Percentiles rank a stretch among this genome's conserved stretches.
Evolutionary conservation across 768 basidiomycete species (phyloP).

Genomic region (Hericium erinaceus): DNA sequence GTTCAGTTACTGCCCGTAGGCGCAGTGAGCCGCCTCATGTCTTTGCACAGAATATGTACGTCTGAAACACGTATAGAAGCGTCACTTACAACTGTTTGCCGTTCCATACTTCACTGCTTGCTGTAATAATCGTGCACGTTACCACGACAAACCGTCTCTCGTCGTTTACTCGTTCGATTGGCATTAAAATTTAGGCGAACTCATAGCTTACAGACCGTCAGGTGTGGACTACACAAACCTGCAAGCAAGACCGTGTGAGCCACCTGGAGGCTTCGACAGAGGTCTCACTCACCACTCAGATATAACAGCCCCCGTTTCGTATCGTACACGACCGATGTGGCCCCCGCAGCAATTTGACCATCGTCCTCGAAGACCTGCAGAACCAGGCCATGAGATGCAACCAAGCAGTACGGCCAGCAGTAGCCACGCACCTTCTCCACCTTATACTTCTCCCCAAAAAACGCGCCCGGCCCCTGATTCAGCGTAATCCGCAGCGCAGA

Average conservation of each 20-base stretch:
- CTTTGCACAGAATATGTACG: too few species aligned
- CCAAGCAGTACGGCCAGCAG: neutral
- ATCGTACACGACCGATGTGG: conserved; percentile 52
- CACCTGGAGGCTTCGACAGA: neutral
- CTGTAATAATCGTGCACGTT: too few species aligned
- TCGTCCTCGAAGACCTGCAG: conserved; percentile 59
- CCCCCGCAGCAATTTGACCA: conserved; percentile 44
- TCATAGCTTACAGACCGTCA: neutral
- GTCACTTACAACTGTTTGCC: too few species aligned
- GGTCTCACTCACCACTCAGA: conserved; percentile 40
- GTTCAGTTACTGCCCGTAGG: too few species aligned
- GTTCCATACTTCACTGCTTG: too few species aligned
- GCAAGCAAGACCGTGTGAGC: neutral
- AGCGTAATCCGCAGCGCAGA: conserved; percentile 42
- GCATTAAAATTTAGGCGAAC: too few species aligned
- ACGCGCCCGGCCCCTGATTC: conserved; percentile 41
- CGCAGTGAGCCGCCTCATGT: too few species aligned
- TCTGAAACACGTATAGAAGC: too few species aligned
- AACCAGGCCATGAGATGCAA: conserved; percentile 7
- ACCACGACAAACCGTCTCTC: too few species aligned
- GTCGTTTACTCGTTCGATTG: too few species aligned
- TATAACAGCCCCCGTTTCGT: conserved; percentile 39
- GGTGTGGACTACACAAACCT: neutral
- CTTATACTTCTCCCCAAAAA: conserved; percentile 51
- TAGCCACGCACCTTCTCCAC: conserved; percentile 39